phyloP scores from a whole-genome alignment of 441 rosid species.

The Melastoma candidum region DNA sequence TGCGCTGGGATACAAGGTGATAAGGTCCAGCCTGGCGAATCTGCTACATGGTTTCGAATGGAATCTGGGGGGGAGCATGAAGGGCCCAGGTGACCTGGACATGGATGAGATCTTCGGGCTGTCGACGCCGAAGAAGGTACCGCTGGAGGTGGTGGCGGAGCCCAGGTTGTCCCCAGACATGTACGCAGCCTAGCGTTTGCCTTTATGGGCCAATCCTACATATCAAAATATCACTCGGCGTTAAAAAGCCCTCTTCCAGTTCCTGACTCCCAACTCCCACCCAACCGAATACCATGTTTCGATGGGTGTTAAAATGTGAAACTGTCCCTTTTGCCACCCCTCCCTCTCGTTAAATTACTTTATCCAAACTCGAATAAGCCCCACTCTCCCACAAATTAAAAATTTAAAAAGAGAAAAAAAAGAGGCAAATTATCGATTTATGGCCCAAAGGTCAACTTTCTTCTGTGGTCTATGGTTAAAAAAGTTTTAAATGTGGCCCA shows the following conservation, averaged over 20 bases:
- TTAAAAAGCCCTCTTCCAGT: not conserved
- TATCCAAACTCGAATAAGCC: too few species aligned
- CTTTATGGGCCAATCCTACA: not conserved
- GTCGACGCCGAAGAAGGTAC: constrained; percentile 3
- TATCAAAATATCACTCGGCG: not conserved
- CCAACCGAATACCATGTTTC: too few species aligned
- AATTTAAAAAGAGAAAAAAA: too few species aligned
- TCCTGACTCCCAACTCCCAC: too few species aligned
- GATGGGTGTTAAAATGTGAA: too few species aligned
- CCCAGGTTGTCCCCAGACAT: constrained; percentile 2
- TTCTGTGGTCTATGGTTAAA: too few species aligned
- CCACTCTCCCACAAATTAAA: too few species aligned
- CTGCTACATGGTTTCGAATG: constrained; percentile 10
- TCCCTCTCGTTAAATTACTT: too few species aligned
- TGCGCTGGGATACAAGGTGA: constrained; percentile 2
- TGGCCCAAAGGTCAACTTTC: too few species aligned
- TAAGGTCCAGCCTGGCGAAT: constrained; percentile 1
- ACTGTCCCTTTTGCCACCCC: too few species aligned
- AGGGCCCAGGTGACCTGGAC: not conserved
- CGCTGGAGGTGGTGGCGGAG: not conserved
- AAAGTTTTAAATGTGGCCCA: too few species aligned
- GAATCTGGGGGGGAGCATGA: not conserved
- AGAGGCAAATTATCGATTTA: too few species aligned
- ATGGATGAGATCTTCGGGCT: constrained; percentile 10
- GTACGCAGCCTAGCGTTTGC: not conserved